Conservation (phyloP, 257 asterid genomes). For the Solanum infundibuliforme region DNA sequence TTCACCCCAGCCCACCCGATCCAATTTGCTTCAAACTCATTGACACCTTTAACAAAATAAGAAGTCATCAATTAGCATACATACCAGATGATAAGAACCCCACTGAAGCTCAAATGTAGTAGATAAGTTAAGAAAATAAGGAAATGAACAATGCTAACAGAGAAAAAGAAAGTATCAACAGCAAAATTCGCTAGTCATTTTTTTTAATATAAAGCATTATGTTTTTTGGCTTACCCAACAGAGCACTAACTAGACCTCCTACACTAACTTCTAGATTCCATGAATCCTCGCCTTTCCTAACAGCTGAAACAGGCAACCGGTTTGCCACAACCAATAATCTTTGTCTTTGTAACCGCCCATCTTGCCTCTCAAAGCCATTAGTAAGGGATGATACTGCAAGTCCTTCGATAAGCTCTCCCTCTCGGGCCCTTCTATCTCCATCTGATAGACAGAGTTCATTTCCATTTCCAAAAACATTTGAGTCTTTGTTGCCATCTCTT, state of each 20-base stretch:
- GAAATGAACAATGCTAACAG: background rate
- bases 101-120: background rate
- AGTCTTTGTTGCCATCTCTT: constrained; percentile 30
- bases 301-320: constrained; percentile 77
- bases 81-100: background rate
- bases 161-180: background rate
- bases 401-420: constrained; percentile 39
- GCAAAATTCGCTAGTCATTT: background rate
- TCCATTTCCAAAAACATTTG: constrained; percentile 20
- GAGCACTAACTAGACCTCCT: constrained; percentile 84
- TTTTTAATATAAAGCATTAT: background rate
- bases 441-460: constrained; percentile 26
- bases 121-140: background rate
- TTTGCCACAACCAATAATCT: constrained; percentile 84
- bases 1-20: constrained; percentile 98
- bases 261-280: constrained; percentile 81
- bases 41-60: constrained; percentile 46
- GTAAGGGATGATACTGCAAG: constrained; percentile 2
- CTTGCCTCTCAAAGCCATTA: constrained; percentile 34
- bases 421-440: constrained; percentile 32
- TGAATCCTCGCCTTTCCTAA: constrained; percentile 59
- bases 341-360: constrained; percentile 35
- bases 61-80: background rate
- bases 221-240: constrained; percentile 44
- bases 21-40: constrained; percentile 89